A percentile compares a stretch with the other conserved stretches of the same genome.
Evolutionary conservation across 306 rosid genomes (phyloP).

Genomic region (Acacia acuminata): DNA sequence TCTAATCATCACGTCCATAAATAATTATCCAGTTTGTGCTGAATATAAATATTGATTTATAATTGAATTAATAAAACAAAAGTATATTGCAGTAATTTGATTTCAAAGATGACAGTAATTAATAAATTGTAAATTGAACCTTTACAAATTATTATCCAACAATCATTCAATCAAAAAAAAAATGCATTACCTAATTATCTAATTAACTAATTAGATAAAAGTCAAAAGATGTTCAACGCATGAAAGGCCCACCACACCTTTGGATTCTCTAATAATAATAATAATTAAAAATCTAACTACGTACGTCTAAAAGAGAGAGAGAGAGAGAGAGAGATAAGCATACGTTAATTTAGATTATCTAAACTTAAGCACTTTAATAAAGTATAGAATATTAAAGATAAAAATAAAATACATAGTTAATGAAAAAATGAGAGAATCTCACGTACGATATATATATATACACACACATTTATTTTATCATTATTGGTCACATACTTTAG

Average conservation of each 20-base stretch:
- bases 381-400: too few relatives aligned
- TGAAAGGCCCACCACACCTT: neutral
- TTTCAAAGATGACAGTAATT: neutral
- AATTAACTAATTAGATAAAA: neutral
- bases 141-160: neutral
- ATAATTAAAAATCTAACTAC: neutral
- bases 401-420: neutral
- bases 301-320: neutral
- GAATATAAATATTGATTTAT: neutral
- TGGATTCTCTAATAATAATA: slow-evolving; percentile 2
- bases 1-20: too few relatives aligned
- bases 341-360: neutral
- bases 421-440: neutral
- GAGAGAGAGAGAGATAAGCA: neutral
- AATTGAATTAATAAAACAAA: neutral
- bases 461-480: neutral
- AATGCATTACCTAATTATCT: neutral
- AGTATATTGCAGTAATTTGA: neutral
- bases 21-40: neutral
- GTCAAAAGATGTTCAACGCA: slow-evolving; percentile 14
- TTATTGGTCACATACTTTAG: neutral
- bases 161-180: neutral
- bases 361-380: neutral
- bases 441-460: too few relatives aligned
- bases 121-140: neutral